A percentile compares a stretch with the other conserved stretches of the same genome.
phyloP scores from a whole-genome alignment of 2,329 filamentous ascomycete species.

The Hirsutella thompsonii region DNA sequence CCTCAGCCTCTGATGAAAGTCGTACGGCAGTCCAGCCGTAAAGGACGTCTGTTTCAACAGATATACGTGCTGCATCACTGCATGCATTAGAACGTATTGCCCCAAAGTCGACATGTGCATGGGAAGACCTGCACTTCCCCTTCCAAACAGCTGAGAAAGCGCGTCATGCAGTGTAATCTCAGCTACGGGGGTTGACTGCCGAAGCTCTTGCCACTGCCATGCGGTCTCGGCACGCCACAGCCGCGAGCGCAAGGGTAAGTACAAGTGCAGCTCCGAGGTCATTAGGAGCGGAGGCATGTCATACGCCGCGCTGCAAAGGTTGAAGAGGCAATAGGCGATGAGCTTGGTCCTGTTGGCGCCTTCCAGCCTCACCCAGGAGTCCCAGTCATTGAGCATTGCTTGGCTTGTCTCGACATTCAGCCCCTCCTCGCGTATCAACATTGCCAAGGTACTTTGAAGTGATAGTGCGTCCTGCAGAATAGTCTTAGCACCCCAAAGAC shows the following conservation, averaged over 20 bases:
- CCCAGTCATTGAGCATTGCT: conserved; percentile 37
- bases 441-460: conserved; percentile 43
- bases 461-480: conserved; percentile 47
- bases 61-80: conserved; percentile 60
- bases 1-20: conserved; percentile 35
- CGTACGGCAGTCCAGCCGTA: conserved; percentile 32
- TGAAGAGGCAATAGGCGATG: conserved; percentile 49
- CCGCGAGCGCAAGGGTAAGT: conserved; percentile 39
- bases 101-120: conserved; percentile 45
- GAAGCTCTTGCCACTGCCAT: conserved; percentile 47
- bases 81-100: conserved; percentile 61
- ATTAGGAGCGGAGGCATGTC: conserved; percentile 44
- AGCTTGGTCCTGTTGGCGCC: conserved; percentile 45
- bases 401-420: conserved; percentile 34
- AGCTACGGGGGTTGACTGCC: conserved; percentile 34
- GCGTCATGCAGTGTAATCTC: conserved; percentile 45
- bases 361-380: conserved; percentile 46
- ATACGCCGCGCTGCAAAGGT: conserved; percentile 48
- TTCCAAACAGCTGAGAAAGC: conserved; percentile 40
- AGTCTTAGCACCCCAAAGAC: conserved; percentile 47
- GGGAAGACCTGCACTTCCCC: conserved; percentile 33
- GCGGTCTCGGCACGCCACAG: conserved; percentile 44
- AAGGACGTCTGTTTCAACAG: conserved; percentile 52
- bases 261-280: conserved; percentile 45
- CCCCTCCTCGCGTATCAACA: conserved; percentile 46